Percentiles rank a stretch among this genome's conserved stretches.
These are phyloP conservation scores for Haplosporangium sp. DNA, from an alignment of 371 early-diverging fungal genomes.

Conservation along the genomic window DNA sequence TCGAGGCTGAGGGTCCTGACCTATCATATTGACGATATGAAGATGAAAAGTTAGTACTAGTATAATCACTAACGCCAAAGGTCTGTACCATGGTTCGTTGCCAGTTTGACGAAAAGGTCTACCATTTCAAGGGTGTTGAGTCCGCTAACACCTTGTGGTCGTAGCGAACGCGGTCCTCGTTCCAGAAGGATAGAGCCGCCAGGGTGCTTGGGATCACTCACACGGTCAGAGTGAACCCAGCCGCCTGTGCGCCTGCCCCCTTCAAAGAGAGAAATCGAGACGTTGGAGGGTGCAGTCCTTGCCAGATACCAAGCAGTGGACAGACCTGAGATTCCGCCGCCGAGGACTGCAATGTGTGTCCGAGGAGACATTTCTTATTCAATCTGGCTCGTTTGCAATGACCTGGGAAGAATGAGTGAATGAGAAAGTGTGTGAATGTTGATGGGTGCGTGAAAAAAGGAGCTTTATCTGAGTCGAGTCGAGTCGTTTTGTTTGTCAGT, in stretches of 20 bases:
- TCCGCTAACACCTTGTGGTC: constrained; percentile 81
- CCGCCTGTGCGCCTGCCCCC: constrained; percentile 82
- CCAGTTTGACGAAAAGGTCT: constrained; percentile 11
- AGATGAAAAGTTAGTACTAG: too few relatives aligned
- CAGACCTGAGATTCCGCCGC: constrained; percentile 95
- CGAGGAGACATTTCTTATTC: constrained; percentile 30
- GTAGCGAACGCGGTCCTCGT: constrained; percentile 88
- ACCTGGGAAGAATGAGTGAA: too few relatives aligned
- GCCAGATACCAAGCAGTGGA: constrained; percentile 87
- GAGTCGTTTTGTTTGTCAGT: too few relatives aligned
- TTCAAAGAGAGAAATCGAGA: constrained; percentile 80
- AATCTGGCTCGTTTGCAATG: too few relatives aligned
- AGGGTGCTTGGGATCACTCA: constrained; percentile 44
- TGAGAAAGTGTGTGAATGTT: too few relatives aligned
- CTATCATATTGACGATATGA: constrained; percentile 46
- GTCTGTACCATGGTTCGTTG: neutral
- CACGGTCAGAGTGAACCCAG: constrained; percentile 81
- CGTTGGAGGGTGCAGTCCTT: constrained; percentile 60
- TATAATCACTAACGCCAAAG: neutral
- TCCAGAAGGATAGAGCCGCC: constrained; percentile 75
- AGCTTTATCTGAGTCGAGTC: too few relatives aligned
- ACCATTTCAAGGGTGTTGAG: constrained; percentile 84
- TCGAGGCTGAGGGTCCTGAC: constrained; percentile 71
- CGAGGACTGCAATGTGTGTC: constrained; percentile 76
- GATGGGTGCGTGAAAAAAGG: too few relatives aligned